phyloP scores from a whole-genome alignment of 768 basidiomycete species.

The Gloeophyllum trabeum region DNA sequence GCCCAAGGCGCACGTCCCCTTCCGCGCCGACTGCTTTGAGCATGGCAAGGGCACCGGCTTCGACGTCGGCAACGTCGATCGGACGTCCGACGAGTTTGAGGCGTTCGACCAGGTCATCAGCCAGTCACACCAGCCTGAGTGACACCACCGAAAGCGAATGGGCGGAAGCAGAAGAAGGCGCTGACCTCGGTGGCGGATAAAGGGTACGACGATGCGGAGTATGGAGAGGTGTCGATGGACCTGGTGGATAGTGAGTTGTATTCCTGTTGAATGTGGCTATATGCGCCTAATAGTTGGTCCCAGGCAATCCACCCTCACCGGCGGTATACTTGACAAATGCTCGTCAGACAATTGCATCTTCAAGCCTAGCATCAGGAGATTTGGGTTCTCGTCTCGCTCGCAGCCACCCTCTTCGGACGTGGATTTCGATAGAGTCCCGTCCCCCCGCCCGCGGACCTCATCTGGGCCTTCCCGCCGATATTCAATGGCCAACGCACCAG shows the following conservation, averaged over 20 bases:
- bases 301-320: too few relatives aligned
- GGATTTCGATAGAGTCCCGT: constrained; percentile 54
- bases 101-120: constrained; percentile 66
- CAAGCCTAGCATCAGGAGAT: constrained; percentile 20
- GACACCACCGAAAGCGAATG: constrained; percentile 37
- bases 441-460: constrained; percentile 27
- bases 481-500: not conserved
- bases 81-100: constrained; percentile 74
- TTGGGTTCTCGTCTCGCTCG: constrained; percentile 31
- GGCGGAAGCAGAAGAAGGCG: constrained; percentile 34
- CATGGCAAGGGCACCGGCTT: constrained; percentile 81
- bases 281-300: too few relatives aligned
- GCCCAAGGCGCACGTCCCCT: constrained; percentile 63
- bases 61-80: constrained; percentile 53
- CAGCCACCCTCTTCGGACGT: constrained; percentile 39
- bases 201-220: constrained; percentile 32
- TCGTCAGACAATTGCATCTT: constrained; percentile 28
- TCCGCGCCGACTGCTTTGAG: constrained; percentile 63
- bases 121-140: constrained; percentile 57
- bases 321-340: constrained; percentile 24
- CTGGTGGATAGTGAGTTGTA: constrained; percentile 54
- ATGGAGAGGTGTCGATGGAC: constrained; percentile 75
- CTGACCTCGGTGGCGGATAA: constrained; percentile 19
- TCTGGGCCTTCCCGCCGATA: not conserved
- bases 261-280: too few relatives aligned